These are phyloP conservation scores for Myrmaecium sp. DNA, from an alignment of 2,329 filamentous ascomycete species.

Conservation along the genomic window DNA sequence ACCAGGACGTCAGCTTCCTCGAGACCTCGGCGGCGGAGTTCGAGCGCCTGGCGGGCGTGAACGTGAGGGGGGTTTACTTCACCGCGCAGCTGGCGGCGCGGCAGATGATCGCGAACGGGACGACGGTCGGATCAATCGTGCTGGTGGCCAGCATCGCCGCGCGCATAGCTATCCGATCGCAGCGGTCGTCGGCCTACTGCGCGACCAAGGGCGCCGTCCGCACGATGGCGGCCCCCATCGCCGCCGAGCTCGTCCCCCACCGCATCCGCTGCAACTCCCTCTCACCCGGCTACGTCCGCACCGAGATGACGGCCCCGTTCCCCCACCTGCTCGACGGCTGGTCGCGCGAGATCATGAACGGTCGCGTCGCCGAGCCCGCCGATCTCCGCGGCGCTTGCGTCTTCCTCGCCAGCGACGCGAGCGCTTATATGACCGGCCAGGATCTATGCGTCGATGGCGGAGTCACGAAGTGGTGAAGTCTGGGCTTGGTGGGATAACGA, in stretches of 20 bases:
- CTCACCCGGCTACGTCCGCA: constrained; percentile 16
- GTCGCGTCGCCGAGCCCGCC: constrained; percentile 35
- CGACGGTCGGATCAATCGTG: constrained; percentile 34
- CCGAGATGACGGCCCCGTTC: constrained; percentile 32
- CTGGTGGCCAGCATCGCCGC: constrained; percentile 37
- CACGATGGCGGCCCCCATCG: constrained; percentile 24
- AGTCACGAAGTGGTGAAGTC: constrained; percentile 24
- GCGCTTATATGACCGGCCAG: constrained; percentile 32
- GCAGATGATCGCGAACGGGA: constrained; percentile 34
- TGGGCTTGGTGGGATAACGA: too few species aligned
- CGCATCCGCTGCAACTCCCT: constrained; percentile 18
- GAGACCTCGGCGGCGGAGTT: constrained; percentile 27
- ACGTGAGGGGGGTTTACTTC: constrained; percentile 29
- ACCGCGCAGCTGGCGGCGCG: constrained; percentile 32
- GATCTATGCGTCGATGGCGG: constrained; percentile 33
- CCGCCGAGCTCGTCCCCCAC: constrained; percentile 17
- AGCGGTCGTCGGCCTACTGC: constrained; percentile 32
- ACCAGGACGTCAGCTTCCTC: constrained; percentile 26
- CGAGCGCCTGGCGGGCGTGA: constrained; percentile 25
- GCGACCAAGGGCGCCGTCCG: constrained; percentile 26
- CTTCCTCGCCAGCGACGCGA: constrained; percentile 29
- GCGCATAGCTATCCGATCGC: constrained; percentile 32
- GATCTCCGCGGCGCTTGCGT: constrained; percentile 34
- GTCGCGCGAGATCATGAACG: constrained; percentile 36
- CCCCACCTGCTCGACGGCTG: constrained; percentile 32